phyloP scores from a whole-genome alignment of 164 flowering plant species.

The grape (Vitis vinifera) region ASM3070453v1 NC_081822.1:2380001-2380500 shows the following conservation, averaged over 20 bases:
- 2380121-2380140: conserved; percentile 36
- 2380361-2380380: conserved; percentile 39
- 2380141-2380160: too few species aligned
- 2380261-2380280: too few species aligned
- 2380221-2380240: background rate
- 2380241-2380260: background rate
- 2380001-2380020: conserved; percentile 37
- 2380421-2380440: conserved; percentile 17
- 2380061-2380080: conserved; percentile 36
- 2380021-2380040: conserved; percentile 26
- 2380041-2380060: conserved; percentile 37
- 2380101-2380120: conserved; percentile 41
- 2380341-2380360: conserved; percentile 41
- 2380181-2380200: too few species aligned
- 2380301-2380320: conserved; percentile 37
- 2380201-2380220: too few species aligned
- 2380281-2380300: background rate
- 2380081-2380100: conserved; percentile 42
- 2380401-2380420: conserved; percentile 31
- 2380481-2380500: too few species aligned
- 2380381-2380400: conserved; percentile 40
- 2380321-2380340: conserved; percentile 42
- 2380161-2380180: too few species aligned
- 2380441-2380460: too few species aligned
- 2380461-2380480: too few species aligned